Evolutionary conservation across 106 monocot genomes (phyloP).

Genomic region (Allium fistulosum): DNA sequence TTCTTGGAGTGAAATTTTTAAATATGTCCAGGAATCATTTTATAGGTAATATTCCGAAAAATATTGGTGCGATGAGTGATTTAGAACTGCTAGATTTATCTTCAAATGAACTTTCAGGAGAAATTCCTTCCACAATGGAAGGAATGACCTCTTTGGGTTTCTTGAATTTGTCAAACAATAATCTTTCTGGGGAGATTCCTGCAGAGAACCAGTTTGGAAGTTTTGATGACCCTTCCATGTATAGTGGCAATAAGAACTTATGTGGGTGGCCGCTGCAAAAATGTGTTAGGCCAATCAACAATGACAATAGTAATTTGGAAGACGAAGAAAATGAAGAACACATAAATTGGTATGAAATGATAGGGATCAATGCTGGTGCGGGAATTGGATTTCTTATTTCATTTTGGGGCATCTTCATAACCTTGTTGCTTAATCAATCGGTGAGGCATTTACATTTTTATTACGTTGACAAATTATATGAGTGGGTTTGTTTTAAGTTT

Average conservation of each 20-base stretch:
- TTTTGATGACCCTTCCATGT: neutral
- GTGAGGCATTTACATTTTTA: too few relatives aligned
- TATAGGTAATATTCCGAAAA: slow-evolving; percentile 7
- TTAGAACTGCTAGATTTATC: slow-evolving; percentile 2
- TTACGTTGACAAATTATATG: too few relatives aligned
- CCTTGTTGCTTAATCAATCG: too few relatives aligned
- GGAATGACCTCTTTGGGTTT: neutral
- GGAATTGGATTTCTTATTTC: too few relatives aligned
- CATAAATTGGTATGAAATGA: too few relatives aligned
- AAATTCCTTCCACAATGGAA: slow-evolving; percentile 2
- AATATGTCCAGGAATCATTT: slow-evolving; percentile 1
- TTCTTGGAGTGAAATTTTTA: neutral
- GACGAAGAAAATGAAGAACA: too few relatives aligned
- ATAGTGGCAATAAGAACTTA: neutral
- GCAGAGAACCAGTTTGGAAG: slow-evolving; percentile 1
- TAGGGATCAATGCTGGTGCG: too few relatives aligned
- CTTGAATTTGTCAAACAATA: slow-evolving; percentile 12
- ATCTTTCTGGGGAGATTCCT: slow-evolving; percentile 7
- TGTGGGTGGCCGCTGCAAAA: neutral
- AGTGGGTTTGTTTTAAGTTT: too few relatives aligned
- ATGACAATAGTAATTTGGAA: too few relatives aligned
- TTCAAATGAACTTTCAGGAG: slow-evolving; percentile 1
- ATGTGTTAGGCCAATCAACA: too few relatives aligned
- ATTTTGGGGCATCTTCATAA: too few relatives aligned
- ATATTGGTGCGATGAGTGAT: neutral